phyloP scores from a whole-genome alignment of 2,329 filamentous ascomycete species.

The Pestalotiopsis sp. region DNA sequence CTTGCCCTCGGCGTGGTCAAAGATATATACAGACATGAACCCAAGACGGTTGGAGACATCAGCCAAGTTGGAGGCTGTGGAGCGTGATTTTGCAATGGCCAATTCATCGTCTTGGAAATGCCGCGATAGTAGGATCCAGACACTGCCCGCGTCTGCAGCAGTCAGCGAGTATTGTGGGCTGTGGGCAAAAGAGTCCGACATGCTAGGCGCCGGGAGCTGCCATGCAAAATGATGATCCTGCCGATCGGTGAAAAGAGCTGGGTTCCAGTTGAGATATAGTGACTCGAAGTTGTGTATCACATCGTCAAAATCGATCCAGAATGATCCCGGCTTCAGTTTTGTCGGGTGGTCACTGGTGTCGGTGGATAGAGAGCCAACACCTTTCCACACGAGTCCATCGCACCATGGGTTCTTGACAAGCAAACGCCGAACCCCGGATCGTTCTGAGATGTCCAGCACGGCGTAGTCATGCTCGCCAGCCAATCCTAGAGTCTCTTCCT shows the following conservation, averaged over 20 bases:
- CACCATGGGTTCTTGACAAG: slow-evolving; percentile 97
- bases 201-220: slow-evolving; percentile 56
- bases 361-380: slow-evolving; percentile 40
- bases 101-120: slow-evolving; percentile 78
- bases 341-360: slow-evolving; percentile 25
- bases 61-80: slow-evolving; percentile 34
- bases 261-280: slow-evolving; percentile 97
- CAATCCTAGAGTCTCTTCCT: slow-evolving; percentile 80
- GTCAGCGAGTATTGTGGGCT: slow-evolving; percentile 75
- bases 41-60: slow-evolving; percentile 62
- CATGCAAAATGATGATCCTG: slow-evolving; percentile 92
- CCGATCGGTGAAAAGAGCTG: slow-evolving; percentile 75
- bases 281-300: slow-evolving; percentile 93
- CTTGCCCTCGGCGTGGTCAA: slow-evolving; percentile 65
- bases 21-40: slow-evolving; percentile 87
- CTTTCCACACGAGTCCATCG: slow-evolving; percentile 75
- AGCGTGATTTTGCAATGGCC: slow-evolving; percentile 51
- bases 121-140: slow-evolving; percentile 85
- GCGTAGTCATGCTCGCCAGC: slow-evolving; percentile 94
- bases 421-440: slow-evolving; percentile 65
- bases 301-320: slow-evolving; percentile 91
- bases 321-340: slow-evolving; percentile 67
- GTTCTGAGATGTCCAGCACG: slow-evolving; percentile 74
- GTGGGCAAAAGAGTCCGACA: slow-evolving; percentile 59
- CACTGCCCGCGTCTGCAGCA: slow-evolving; percentile 58